Evolutionary conservation across 768 basidiomycete species (phyloP).

Genomic region (Mycena crocata): DNA sequence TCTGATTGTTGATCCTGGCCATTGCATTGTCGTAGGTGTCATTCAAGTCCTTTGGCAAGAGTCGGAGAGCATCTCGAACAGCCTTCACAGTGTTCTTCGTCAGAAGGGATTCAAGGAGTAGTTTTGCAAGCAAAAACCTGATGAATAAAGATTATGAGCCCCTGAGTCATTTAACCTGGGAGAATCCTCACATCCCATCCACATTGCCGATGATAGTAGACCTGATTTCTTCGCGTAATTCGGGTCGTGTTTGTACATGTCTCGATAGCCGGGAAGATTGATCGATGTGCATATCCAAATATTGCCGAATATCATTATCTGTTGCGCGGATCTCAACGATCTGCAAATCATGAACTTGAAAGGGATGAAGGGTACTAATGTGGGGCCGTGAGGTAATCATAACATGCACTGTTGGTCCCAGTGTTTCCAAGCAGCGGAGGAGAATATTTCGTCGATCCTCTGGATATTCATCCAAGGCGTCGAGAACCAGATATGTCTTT

Average conservation of each 20-base stretch:
- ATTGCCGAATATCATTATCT: background rate
- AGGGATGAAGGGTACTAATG: background rate
- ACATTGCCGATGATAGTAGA: background rate
- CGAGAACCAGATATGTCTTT: background rate
- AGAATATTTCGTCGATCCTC: background rate
- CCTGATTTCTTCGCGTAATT: background rate
- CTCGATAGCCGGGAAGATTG: background rate
- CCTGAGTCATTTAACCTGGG: too few species aligned
- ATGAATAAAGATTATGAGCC: too few species aligned
- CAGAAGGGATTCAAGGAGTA: background rate
- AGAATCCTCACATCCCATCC: too few species aligned
- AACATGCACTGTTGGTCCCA: background rate
- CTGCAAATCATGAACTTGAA: background rate
- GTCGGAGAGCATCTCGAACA: background rate
- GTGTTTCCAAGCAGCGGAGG: background rate
- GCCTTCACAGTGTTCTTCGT: conserved; percentile 8
- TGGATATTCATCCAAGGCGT: conserved; percentile 8
- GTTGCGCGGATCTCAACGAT: background rate
- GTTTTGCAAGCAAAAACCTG: conserved; percentile 8
- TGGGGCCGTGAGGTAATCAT: background rate
- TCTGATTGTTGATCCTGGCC: conserved; percentile 1
- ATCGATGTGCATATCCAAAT: background rate
- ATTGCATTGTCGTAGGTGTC: conserved; percentile 1
- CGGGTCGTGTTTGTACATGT: background rate
- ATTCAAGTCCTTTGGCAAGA: background rate